Evolutionary conservation across 768 basidiomycete species (phyloP).

Genomic region (Auricularia heimuer): DNA sequence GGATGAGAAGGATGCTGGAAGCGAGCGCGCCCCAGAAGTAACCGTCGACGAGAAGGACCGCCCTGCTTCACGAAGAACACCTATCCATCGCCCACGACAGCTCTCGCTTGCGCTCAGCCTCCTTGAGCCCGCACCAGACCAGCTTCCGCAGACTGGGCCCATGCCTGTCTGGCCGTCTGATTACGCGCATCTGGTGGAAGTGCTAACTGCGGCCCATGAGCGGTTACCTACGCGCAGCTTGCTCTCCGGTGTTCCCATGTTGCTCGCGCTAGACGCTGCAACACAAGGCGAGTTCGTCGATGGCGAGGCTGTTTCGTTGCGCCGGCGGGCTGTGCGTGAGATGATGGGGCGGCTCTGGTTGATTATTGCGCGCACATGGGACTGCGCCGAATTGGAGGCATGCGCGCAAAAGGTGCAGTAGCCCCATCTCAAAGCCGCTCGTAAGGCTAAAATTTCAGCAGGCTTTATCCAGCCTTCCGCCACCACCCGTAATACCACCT

Average conservation of each 20-base stretch:
- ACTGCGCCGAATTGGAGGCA: constrained; percentile 40
- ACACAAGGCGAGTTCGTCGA: constrained; percentile 31
- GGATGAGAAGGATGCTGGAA: background rate
- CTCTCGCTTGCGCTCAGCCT: constrained; percentile 10
- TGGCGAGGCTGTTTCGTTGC: constrained; percentile 27
- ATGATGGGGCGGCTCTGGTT: constrained; percentile 58
- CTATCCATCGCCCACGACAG: constrained; percentile 6
- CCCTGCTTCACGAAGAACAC: background rate
- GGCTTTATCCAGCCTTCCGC: constrained; percentile 37
- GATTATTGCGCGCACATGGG: constrained; percentile 63
- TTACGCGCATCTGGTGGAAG: constrained; percentile 58
- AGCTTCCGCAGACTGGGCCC: constrained; percentile 15
- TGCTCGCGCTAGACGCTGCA: constrained; percentile 59
- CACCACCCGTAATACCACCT: constrained; percentile 28
- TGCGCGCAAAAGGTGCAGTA: constrained; percentile 46
- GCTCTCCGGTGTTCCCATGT: constrained; percentile 75
- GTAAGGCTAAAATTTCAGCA: constrained; percentile 17
- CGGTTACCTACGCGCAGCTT: constrained; percentile 67
- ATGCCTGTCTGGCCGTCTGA: constrained; percentile 58
- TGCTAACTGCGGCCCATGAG: constrained; percentile 58
- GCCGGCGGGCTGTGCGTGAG: constrained; percentile 50
- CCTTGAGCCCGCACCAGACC: constrained; percentile 6
- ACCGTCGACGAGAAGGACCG: background rate
- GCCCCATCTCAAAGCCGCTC: background rate
- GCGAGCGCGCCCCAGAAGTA: background rate